phyloP scores from a whole-genome alignment of 768 basidiomycete species.

The Mycena chlorophos region DNA sequence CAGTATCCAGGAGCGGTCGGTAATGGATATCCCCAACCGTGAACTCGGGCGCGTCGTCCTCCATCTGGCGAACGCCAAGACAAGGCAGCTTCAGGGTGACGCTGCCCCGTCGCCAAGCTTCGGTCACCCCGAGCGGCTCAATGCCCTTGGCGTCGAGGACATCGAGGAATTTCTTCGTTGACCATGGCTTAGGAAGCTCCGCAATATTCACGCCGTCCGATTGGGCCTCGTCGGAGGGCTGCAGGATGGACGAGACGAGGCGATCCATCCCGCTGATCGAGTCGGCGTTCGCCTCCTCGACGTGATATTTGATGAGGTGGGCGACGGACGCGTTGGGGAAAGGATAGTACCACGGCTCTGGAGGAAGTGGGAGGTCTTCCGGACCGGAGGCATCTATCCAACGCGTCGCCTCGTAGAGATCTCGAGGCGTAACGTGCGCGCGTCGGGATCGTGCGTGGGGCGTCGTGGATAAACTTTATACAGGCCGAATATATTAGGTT shows the following conservation, averaged over 20 bases:
- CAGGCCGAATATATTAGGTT: too few relatives aligned
- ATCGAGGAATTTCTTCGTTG: neutral
- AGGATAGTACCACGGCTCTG: neutral
- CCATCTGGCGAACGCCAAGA: neutral
- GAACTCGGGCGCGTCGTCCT: slow-evolving; percentile 22
- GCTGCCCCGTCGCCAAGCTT: neutral
- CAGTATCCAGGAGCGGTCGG: slow-evolving; percentile 17
- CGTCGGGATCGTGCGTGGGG: too few relatives aligned
- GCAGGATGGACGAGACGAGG: neutral
- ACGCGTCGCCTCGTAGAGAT: neutral
- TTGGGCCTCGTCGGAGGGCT: neutral
- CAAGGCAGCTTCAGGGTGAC: neutral
- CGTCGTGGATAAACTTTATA: too few relatives aligned
- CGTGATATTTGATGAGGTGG: too few relatives aligned
- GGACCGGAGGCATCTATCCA: neutral
- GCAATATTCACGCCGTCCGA: too few relatives aligned
- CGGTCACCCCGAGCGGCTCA: too few relatives aligned
- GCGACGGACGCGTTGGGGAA: too few relatives aligned
- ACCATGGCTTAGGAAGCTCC: neutral
- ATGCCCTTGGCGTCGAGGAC: too few relatives aligned
- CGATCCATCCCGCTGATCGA: neutral
- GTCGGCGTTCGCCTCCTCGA: neutral
- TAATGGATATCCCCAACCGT: slow-evolving; percentile 22
- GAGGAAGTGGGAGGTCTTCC: neutral
- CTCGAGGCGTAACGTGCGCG: neutral